Evolutionary conservation across 805 yeast species (phyloP), one percentile per base, ranked within the genome.

Genomic region (Torulaspora franciscae): DNA sequence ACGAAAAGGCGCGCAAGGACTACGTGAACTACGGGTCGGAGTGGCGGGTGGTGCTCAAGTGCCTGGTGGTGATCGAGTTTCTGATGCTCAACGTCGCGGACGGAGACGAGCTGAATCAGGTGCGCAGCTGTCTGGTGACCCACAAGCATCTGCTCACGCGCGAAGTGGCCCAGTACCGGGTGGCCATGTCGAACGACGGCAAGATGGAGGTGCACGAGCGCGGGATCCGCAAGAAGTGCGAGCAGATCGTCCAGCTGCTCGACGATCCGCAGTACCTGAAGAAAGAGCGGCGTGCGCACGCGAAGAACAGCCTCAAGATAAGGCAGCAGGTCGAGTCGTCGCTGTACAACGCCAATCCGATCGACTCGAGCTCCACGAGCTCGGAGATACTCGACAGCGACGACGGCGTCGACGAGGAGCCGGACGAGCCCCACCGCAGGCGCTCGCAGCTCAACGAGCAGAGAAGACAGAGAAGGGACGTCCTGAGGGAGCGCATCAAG

Each of bases 1-100:
- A 65, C 41, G 69, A 65, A 48, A 65, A 64, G 56, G 69, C 69
- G 4, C 56, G 69, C 40, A 65, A 65, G 33, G 69, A 67, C 29
- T 69, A 67, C 43, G 67, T 69, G 14, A 69, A 69, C 48, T 61
- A 62, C 38, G 73, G 73, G 7, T 51, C 55, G 7, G 73, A 69
- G 47, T 69, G 72, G 71, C 55, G 72, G 34, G 71, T 68, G 4
- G 66, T 69, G 2, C 51, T 64, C 38, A 69, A 69, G 48, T 67
- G 72, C 50, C 40, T 68, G 19, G 60, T 59, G 17, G 64, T 68
- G 11, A 28, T 67, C 8, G 70, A 68, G 40, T 62, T 53, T 43
- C 30, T 69, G 36, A 29, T 69, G 22, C 40, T 69, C 45, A 65
- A 66, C 38, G 62, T 60, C 2, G 62, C 59, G 23, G 57, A 55